phyloP scores from a whole-genome alignment of 2,329 filamentous ascomycete species.

The Pseudocercospora macadamiae region DNA sequence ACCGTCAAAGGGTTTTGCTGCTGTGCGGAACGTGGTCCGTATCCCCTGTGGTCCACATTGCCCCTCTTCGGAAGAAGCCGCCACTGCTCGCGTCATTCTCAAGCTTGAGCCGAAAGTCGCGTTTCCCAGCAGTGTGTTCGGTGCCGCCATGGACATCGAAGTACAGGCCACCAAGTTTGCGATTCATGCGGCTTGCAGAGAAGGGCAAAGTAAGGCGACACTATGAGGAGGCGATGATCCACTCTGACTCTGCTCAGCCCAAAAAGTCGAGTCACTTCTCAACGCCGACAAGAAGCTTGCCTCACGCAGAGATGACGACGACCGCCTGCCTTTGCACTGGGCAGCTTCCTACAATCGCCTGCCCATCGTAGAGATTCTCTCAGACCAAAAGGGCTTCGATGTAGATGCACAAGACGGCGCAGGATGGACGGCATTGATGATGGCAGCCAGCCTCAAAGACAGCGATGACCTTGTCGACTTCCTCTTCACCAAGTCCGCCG shows the following conservation, averaged over 20 bases:
- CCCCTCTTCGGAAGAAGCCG: background rate
- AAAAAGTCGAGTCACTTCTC: slow-evolving; percentile 73
- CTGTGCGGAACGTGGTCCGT: too few relatives aligned
- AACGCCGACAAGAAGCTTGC: slow-evolving; percentile 79
- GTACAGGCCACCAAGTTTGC: slow-evolving; percentile 66
- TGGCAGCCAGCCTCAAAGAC: slow-evolving; percentile 74
- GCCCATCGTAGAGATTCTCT: slow-evolving; percentile 72
- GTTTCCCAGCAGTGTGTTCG: background rate
- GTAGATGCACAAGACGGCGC: slow-evolving; percentile 79
- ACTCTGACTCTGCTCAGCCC: slow-evolving; percentile 51
- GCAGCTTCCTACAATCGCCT: slow-evolving; percentile 80
- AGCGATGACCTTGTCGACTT: slow-evolving; percentile 67
- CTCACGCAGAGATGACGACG: slow-evolving; percentile 76
- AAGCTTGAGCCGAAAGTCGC: background rate
- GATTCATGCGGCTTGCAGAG: slow-evolving; percentile 83
- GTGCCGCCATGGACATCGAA: slow-evolving; percentile 33
- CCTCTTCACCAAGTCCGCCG: slow-evolving; percentile 69
- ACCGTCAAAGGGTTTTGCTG: too few relatives aligned
- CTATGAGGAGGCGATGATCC: background rate
- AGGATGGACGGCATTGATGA: slow-evolving; percentile 86
- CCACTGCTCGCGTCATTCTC: background rate
- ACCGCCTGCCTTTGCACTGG: slow-evolving; percentile 92
- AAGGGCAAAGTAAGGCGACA: slow-evolving; percentile 71
- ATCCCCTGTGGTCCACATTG: too few relatives aligned
- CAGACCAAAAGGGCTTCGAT: slow-evolving; percentile 74